Base-by-base conservation (phyloP, 441 rosid genomes). In the Arabidopsis lyrata region DNA sequence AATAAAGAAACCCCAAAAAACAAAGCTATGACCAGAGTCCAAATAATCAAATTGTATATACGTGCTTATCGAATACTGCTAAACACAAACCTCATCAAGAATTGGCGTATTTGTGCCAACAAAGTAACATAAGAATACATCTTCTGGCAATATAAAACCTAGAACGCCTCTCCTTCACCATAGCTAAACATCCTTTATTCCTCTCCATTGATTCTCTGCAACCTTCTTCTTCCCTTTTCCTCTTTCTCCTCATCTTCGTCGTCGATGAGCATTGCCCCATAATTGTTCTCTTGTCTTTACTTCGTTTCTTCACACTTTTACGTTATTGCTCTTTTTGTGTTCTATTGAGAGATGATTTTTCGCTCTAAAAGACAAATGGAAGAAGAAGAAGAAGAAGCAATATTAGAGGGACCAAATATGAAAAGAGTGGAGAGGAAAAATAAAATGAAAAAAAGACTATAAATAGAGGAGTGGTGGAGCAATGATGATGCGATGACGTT, bases 31-130 rank as follows among this genome's bases (percentile, higher is more conserved):
- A 12, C 24, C 45, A 70, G 5, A 35, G 57, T 32, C 27, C 5
- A 35, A 55, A 53, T 8, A 41, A 52, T 34, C 31, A 29, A 29
- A 24, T 29, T 4, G 62, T 41, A 54, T 53, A 36, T 47, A 36
- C 15, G 41, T 27, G 45, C 6, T 12, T 72, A 3, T 39, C 22
- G 36, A 35, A 13, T 12, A 63, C 3, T 45, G 34, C 12, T 8
- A 38, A 38, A 27, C 27, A 62, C 39, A 42, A 18, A 31, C 66
- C 38, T 63, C 15, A 50, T 83, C 56, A 86, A 56, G 68, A 73
- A 64, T 84, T 80, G 75, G 85, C 84, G 63, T 87, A 84, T 80
- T 86, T 86, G 64, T 81, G 91, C 91, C 88, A 84, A 60, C 87
- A 86, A 36, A 88, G 75, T 36, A 88, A 77, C 83, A 87, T 88